These are phyloP conservation scores for Aegilops bicornis DNA, from an alignment of 176 grass and related monocot genomes.

Conservation along the genomic window DNA sequence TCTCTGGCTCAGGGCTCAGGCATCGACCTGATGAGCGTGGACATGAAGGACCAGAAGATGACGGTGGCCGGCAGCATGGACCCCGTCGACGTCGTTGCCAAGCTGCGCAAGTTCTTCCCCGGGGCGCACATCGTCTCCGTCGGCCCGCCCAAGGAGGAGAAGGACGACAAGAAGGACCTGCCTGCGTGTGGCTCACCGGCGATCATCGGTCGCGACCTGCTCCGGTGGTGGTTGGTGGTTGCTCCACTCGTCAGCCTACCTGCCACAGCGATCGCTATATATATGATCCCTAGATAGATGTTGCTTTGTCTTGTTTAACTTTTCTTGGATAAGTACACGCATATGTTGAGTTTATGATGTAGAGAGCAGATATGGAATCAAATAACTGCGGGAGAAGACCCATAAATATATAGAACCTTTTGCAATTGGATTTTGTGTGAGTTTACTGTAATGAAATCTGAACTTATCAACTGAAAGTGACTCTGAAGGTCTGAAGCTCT, in stretches of 20 bases:
- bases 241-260: neutral
- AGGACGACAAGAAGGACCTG: slow-evolving; percentile 46
- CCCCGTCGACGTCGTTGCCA: slow-evolving; percentile 52
- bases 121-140: slow-evolving; percentile 42
- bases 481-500: too few species aligned
- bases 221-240: neutral
- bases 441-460: too few species aligned
- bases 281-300: too few species aligned
- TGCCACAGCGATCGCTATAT: neutral
- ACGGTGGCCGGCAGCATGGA: slow-evolving; percentile 59
- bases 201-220: neutral
- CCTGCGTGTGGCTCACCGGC: neutral
- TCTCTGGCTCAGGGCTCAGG: slow-evolving; percentile 47
- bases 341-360: neutral
- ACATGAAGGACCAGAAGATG: slow-evolving; percentile 70
- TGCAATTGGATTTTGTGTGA: too few species aligned
- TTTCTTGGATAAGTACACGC: neutral
- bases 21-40: slow-evolving; percentile 54
- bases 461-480: too few species aligned
- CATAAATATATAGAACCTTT: too few species aligned
- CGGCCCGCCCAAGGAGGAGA: slow-evolving; percentile 71
- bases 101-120: slow-evolving; percentile 47
- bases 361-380: neutral
- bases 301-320: too few species aligned
- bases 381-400: neutral